Evolutionary conservation across 257 asterid genomes (phyloP), one percentile per base, ranked within the genome.

Genomic region (Capsicum baccatum): DNA sequence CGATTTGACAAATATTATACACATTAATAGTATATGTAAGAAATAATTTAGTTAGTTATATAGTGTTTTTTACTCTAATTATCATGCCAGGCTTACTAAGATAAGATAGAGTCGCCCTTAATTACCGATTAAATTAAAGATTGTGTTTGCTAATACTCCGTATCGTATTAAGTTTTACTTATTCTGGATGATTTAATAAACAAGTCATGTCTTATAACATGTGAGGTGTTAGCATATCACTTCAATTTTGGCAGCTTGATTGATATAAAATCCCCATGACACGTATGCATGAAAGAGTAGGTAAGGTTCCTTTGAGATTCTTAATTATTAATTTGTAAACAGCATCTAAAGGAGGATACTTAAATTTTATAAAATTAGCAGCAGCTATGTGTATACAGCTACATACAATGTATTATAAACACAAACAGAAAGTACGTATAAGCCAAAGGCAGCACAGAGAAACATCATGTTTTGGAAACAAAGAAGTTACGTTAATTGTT

Each of bases 401-500:
- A 67, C 74, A 67, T 71, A 71, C 80, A 39, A 15, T 68, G 52
- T 37, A 68, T 15, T 37, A 68, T 39, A 68, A n/a, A 59, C 64
- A 59, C 21, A 68, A 68, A 37, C 21, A 21, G 37, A 52, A 74
- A 74, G 62, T 70, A 37, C 26, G 78, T 19, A 66, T 64, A 48
- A 3, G 47, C 47, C 47, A 26, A 26, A 26, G 33, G 33, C 33
- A 26, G 33, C 33, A 26, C 33, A 26, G 33, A 26, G 33, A 26
- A 26, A 78, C 64, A 78, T 54, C 26, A 33, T 78, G 82, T 78
- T 78, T 54, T 13, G 48, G 48, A 11, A 76, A 54, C 82, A 54
- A 37, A 54, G 33, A 78, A 78, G 82, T 78, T 76, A 78, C 33
- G 66, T 78, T 54, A 54, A 76, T 54, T 52, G 63, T 54, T 76